phyloP scores from a whole-genome alignment of 2,329 filamentous ascomycete species.

The Ascochyta rabiei region DNA sequence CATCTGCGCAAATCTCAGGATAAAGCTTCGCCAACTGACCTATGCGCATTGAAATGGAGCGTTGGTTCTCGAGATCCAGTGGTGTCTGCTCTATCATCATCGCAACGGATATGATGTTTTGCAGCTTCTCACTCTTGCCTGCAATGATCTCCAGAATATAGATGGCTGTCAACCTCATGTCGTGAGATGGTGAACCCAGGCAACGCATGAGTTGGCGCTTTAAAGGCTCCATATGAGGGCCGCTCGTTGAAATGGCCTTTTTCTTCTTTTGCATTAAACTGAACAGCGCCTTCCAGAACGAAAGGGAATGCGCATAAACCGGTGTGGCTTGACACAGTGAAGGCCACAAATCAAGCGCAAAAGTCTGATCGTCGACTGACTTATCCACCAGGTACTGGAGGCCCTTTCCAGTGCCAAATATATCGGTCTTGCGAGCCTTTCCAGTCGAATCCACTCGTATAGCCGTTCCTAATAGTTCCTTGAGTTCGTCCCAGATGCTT shows the following conservation, averaged over 20 bases:
- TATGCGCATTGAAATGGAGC: conserved; percentile 82
- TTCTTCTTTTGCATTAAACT: conserved; percentile 69
- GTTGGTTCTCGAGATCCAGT: conserved; percentile 74
- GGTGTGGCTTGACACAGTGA: conserved; percentile 70
- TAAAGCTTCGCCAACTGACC: conserved; percentile 76
- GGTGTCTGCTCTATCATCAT: conserved; percentile 80
- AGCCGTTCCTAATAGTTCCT: conserved; percentile 26
- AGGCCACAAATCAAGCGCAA: conserved; percentile 61
- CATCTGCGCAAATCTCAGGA: conserved; percentile 61
- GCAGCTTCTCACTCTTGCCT: conserved; percentile 55
- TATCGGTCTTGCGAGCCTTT: conserved; percentile 17
- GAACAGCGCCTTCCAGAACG: conserved; percentile 48
- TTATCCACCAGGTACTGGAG: conserved; percentile 73
- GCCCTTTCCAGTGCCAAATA: conserved; percentile 76
- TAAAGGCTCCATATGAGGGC: conserved; percentile 65
- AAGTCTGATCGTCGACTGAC: conserved; percentile 59
- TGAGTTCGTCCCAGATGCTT: conserved; percentile 30
- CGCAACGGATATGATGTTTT: conserved; percentile 66
- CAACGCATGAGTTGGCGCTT: conserved; percentile 72
- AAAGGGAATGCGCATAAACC: conserved; percentile 63
- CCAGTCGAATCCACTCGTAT: conserved; percentile 10
- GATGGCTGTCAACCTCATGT: conserved; percentile 74
- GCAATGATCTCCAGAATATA: conserved; percentile 70
- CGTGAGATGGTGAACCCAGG: conserved; percentile 75
- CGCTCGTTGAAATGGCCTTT: conserved; percentile 57